phyloP scores from a whole-genome alignment of 441 rosid species.

The Eruca vesicaria region DNA sequence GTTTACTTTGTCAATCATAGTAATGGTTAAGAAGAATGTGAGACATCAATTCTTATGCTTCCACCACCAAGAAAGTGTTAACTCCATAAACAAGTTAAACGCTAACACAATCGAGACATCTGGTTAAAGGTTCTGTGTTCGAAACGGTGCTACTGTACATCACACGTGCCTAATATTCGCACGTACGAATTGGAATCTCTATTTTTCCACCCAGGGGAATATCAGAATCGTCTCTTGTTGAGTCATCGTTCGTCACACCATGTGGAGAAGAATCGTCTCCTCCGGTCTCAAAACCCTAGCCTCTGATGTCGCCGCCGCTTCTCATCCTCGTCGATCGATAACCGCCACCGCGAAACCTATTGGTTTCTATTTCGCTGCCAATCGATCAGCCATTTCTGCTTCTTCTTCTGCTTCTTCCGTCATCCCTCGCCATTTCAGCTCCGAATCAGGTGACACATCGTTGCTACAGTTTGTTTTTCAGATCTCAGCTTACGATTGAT shows the following conservation, averaged over 20 bases:
- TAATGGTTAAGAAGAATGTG: background rate
- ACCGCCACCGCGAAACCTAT: background rate
- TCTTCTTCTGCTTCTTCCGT: slow-evolving; percentile 40
- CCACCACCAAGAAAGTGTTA: background rate
- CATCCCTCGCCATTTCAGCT: slow-evolving; percentile 47
- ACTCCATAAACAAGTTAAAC: background rate
- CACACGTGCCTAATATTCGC: background rate
- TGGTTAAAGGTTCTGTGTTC: too few relatives aligned
- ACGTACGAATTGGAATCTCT: background rate
- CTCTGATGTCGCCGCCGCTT: background rate
- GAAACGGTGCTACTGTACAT: background rate
- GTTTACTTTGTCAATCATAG: background rate
- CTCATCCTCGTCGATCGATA: background rate
- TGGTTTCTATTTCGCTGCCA: background rate
- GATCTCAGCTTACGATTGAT: slow-evolving; percentile 1
- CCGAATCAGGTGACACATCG: slow-evolving; percentile 47
- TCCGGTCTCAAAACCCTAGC: background rate
- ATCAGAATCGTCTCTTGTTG: background rate
- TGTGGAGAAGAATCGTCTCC: background rate
- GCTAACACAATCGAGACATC: background rate
- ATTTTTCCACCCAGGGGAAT: background rate
- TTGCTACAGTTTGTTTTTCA: background rate
- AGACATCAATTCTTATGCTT: background rate
- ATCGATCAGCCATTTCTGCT: slow-evolving; percentile 34
- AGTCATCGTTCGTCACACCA: background rate